Evolutionary conservation across 495 filamentous ascomycete species (phyloP).

Genomic region (Rusavskia elegans): DNA sequence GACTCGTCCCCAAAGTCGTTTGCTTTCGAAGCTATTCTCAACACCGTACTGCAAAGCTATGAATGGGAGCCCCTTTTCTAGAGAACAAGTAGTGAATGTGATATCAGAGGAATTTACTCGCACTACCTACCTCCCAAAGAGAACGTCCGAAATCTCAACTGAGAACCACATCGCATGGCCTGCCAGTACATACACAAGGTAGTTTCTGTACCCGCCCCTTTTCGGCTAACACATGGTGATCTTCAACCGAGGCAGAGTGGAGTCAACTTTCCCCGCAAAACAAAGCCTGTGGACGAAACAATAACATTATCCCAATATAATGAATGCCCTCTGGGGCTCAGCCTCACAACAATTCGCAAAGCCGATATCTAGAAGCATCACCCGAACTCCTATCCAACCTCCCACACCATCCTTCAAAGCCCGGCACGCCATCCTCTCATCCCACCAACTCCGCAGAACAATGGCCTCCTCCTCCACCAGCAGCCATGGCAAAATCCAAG

Average conservation of each 20-base stretch:
- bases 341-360: neutral
- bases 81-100: too few relatives aligned
- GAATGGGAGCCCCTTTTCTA: too few relatives aligned
- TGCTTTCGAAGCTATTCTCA: too few relatives aligned
- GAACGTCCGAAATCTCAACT: too few relatives aligned
- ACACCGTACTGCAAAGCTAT: too few relatives aligned
- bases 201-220: too few relatives aligned
- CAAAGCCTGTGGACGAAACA: neutral
- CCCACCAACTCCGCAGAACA: neutral
- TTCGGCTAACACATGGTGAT: neutral
- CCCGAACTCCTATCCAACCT: neutral
- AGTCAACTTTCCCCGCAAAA: neutral
- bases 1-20: too few relatives aligned
- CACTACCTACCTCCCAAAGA: too few relatives aligned
- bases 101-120: too few relatives aligned
- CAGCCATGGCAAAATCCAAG: conserved; percentile 61
- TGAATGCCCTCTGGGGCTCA: neutral
- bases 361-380: neutral
- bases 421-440: neutral
- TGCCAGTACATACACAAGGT: too few relatives aligned
- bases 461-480: neutral
- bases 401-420: neutral
- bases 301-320: neutral
- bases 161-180: too few relatives aligned
- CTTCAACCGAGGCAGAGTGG: neutral